These are phyloP conservation scores for Paramyrothecium sp. DNA, from an alignment of 2,329 filamentous ascomycete species.

Conservation along the genomic window DNA sequence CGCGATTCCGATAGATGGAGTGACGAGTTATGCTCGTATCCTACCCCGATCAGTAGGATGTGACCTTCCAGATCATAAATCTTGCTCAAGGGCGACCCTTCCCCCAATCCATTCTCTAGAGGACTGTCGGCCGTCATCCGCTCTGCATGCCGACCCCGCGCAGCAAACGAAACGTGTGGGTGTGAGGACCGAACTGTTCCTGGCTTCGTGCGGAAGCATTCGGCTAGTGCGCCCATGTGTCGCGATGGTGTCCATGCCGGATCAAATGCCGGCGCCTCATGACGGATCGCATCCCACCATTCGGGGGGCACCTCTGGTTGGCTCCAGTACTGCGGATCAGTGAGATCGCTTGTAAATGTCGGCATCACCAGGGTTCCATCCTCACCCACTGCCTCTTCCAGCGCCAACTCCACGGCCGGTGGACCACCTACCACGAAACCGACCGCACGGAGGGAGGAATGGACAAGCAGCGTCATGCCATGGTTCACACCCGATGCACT, in stretches of 20 bases:
- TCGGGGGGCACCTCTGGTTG: neutral
- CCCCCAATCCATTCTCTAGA: neutral
- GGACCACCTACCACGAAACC: neutral
- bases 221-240: neutral
- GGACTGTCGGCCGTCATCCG: neutral
- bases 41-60: neutral
- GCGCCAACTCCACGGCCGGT: neutral
- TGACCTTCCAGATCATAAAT: neutral
- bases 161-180: neutral
- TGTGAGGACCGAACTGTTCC: neutral
- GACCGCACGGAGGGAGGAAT: neutral
- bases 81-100: neutral
- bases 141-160: neutral
- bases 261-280: neutral
- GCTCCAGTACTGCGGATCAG: neutral
- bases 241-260: neutral
- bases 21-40: neutral
- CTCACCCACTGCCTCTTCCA: neutral
- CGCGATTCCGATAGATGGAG: neutral
- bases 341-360: neutral
- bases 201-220: neutral
- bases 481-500: neutral
- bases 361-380: neutral
- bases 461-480: neutral
- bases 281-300: neutral